Evolutionary conservation across 73 alveolate species (phyloP), one percentile per base, ranked within the genome.

Genomic region (Tetrahymena borealis): DNA sequence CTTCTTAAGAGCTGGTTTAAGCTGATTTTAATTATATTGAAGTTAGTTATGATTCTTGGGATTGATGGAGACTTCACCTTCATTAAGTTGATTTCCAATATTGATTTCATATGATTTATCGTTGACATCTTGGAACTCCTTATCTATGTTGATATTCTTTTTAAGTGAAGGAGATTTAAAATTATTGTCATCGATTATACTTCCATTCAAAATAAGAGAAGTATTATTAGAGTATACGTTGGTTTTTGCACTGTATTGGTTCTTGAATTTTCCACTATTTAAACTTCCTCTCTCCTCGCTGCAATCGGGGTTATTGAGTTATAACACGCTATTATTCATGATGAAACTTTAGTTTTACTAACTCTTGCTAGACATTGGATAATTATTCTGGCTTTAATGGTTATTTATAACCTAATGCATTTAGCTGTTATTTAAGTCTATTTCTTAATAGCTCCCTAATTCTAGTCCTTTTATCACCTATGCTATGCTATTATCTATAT

Each of bases 181-280:
- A 60, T 35, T 60, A 24, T 60, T 60, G 85, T 60, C 85, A 60
- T 60, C 85, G 20, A 60, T 60, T 60, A 60, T 60, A 60, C 85
- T 60, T 60, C 85, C 85, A 60, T 60, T 60, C 85, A 60, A 60
- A 60, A 60, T 60, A 60, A 60, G 85, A 60, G 85, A 60, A 60
- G 85, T 60, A 60, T 60, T 60, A 60, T 60, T 60, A 24, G 85
- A 60, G 85, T 60, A 60, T 60, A 60, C 85, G 85, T 60, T 60
- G 85, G 85, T 60, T 60, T 60, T 60, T 60, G 85, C 85, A 60
- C 85, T 60, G 85, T 60, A 60, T 60, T 60, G 85, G 28, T 60
- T 60, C 85, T 60, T 60, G 85, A 60, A 60, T 60, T 60, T 60
- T 60, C 38, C 85, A 6, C 85, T 60, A 60, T 60, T 60, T 60